Base-by-base conservation (phyloP, 192 early-diverging fungal genomes). In the Podila minutissima region DNA sequence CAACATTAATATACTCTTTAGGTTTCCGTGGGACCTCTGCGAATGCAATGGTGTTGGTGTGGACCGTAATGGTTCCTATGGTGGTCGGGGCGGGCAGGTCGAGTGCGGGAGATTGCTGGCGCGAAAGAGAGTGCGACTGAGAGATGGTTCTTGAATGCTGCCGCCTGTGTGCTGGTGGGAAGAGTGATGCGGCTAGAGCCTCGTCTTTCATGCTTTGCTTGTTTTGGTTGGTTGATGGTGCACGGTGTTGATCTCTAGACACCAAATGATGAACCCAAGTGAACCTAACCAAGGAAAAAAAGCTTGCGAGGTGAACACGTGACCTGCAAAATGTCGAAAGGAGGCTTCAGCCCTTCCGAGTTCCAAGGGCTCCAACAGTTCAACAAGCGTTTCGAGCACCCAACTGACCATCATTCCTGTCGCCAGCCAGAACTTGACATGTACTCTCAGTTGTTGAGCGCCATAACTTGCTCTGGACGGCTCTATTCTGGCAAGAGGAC, bases 81-180 rank as follows among this genome's bases (percentile, higher is more conserved):
- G 77, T 70, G 5, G 67, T 69, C 17, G 77, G 62, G 12, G 77
- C 77, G 7, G 67, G 66, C 31, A 72, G 67, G 17, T 81, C 77
- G 3, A 72, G n/a, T 2, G 77, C 77, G 24, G 77, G 77, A 20
- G 77, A 81, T 50, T 72, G 71, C 53, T 73, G 77, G 35, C 77
- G 77, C 55, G 76, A 79, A 33, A 26, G 49, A 13, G 74, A 69
- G n/a, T 59, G 62, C 1, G 76, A 71, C 55, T 81, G 76, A 9
- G 76, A 81, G 58, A 81, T 69, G 29, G 77, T 67, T 46, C 77
- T 57, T 13, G 77, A 81, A 48, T 81, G 77, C 22, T 81, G 77
- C 59, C 77, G 51, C 62, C n/a, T 69, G 59, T 81, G 77, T 15
- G 77, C 48, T 8, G 71, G 28, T 2, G 74, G 55, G 24, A 76